Evolutionary conservation across 768 basidiomycete genomes (phyloP), one percentile per base, ranked within the genome.

Genomic region (Mycena rosella): DNA sequence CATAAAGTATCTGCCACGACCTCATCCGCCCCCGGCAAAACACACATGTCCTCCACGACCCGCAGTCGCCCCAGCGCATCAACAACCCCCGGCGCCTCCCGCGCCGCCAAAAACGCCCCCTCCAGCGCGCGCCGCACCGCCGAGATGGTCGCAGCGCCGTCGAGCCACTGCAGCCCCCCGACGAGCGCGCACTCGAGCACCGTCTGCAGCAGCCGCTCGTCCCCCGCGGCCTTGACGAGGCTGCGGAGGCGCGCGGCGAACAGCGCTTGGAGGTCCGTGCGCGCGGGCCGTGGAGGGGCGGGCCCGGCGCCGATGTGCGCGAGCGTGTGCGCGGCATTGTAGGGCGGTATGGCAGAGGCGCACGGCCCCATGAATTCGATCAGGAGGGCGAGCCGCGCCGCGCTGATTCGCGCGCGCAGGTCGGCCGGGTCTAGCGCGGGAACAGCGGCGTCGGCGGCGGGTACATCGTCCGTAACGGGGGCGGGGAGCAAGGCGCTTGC

Each of bases 171-270:
- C 51, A 62, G 49, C 11, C 38, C 51, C 2, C 36, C 14, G 20
- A 63, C 52, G 20, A 63, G 42, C 40, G 61, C 42, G 26, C 52
- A 55, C 22, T 63, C 61, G 15, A 63, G 61, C 6, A 63, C 38
- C 18, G 53, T 59, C 40, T 59, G 64, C 0, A 59, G 34, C 18
- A 65, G 45, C 5, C 11, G 27, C 47, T 58, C 56, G 26, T 40
- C 38, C 20, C n/a, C n/a, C n/a, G 63, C 54, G 32, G 32, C n/a
- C 34, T 42, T 51, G 15, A 27, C 60, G 34, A 61, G 36, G 17
- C 3, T 24, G 6, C 60, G 49, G 34, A 49, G 26, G 11, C 18
- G 22, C 26, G 38, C 38, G 30, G 45, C 8, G 45, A 64, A 57
- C 22, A 11, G 44, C 15, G 17, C 14, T 40, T 64, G 63, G n/a